Conservation (phyloP, 768 basidiomycete species). For the Phaeotremella skinneri region DNA sequence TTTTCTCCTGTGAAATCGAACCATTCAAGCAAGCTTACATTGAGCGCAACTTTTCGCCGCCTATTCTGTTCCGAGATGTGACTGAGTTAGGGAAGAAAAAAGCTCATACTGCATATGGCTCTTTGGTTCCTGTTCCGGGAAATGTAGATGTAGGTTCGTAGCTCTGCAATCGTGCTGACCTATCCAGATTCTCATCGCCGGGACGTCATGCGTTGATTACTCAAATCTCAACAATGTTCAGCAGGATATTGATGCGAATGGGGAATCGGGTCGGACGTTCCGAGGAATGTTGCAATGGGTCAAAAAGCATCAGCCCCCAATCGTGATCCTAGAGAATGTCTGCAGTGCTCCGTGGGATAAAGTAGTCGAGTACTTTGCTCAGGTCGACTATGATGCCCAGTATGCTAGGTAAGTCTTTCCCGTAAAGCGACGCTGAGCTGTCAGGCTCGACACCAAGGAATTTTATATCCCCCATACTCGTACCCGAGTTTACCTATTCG, state of each 20-base stretch:
- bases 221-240: conserved; percentile 93
- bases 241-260: conserved; percentile 81
- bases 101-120: conserved; percentile 90
- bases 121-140: conserved; percentile 78
- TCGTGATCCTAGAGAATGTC: conserved; percentile 95
- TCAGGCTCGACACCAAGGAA: conserved; percentile 58
- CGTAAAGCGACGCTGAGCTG: background rate
- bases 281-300: conserved; percentile 95
- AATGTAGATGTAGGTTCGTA: conserved; percentile 73
- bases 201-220: conserved; percentile 95
- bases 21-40: conserved; percentile 98
- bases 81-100: conserved; percentile 64
- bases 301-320: conserved; percentile 73
- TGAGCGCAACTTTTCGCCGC: conserved; percentile 90
- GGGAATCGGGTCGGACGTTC: conserved; percentile 91
- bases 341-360: conserved; percentile 81
- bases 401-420: conserved; percentile 69
- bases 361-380: conserved; percentile 72
- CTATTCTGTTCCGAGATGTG: conserved; percentile 87
- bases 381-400: conserved; percentile 71
- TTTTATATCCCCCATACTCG: conserved; percentile 95
- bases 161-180: conserved; percentile 4
- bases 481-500: conserved; percentile 61
- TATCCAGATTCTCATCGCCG: conserved; percentile 62
- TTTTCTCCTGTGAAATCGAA: conserved; percentile 95